Evolutionary conservation across 139 green algal species (phyloP).

Genomic region (Ostreobium quekettii): DNA sequence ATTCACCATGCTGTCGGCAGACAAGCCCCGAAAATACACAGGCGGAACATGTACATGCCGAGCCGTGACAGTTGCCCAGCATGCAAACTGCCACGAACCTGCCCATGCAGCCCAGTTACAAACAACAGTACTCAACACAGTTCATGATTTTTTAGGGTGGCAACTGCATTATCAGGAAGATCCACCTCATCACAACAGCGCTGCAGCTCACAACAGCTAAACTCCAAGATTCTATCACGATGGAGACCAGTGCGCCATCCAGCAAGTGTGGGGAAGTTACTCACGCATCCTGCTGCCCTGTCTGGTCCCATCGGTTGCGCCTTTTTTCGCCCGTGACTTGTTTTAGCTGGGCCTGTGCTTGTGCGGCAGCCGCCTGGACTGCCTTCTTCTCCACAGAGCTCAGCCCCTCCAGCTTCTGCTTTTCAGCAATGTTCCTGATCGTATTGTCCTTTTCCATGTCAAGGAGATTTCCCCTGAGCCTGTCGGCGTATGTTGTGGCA

Average conservation of each 20-base stretch:
- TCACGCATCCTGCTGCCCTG: constrained; percentile 27
- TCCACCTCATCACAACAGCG: too few species aligned
- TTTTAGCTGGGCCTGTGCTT: constrained; percentile 20
- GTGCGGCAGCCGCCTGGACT: constrained; percentile 16
- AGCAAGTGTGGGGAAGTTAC: too few species aligned
- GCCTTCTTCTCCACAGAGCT: constrained; percentile 21
- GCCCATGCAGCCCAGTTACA: too few species aligned
- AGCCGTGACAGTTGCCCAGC: not conserved
- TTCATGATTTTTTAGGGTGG: too few species aligned
- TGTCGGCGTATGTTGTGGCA: constrained; percentile 83
- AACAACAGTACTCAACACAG: too few species aligned
- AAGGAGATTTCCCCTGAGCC: constrained; percentile 74
- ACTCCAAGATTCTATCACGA: too few species aligned
- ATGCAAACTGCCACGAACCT: constrained; percentile 3
- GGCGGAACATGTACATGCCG: too few species aligned
- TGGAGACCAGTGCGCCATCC: too few species aligned
- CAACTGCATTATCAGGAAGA: too few species aligned
- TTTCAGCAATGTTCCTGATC: constrained; percentile 77
- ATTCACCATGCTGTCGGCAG: too few species aligned
- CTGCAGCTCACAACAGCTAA: too few species aligned
- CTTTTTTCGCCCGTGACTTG: constrained; percentile 42
- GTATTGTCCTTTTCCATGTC: constrained; percentile 86
- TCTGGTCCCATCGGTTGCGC: constrained; percentile 80
- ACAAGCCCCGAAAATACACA: too few species aligned
- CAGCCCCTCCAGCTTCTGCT: constrained; percentile 58